Evolutionary conservation across 2,329 filamentous ascomycete species (phyloP), one percentile per base, ranked within the genome.

Genomic region (Diaporthe citri): DNA sequence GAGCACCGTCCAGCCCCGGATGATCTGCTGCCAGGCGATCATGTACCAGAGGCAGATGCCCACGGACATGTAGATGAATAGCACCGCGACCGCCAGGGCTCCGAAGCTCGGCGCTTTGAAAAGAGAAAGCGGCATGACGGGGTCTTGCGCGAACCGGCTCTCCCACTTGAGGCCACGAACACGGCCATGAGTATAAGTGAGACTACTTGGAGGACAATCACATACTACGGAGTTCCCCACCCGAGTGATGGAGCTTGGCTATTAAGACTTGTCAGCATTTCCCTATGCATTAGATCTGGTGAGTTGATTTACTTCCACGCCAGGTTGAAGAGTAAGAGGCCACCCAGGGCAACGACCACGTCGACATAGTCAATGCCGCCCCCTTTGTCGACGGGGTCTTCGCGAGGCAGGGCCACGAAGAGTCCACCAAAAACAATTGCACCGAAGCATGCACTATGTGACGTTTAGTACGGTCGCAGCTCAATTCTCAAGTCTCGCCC

Each of bases 21-120:
- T 55, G 51, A 55, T 55, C 51, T 55, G 51, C 25, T 55, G 51
- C 51, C 51, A 55, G n/a, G 51, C 51, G 51, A 55, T 55, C 51
- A 55, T 55, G 9, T 55, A 55, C 51, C 51, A 55, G 51, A 55
- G 51, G 51, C 51, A 31, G 13, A 55, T 55, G 12, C 51, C 51
- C 25, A 55, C 51, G n/a, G 51, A 55, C 51, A 55, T 55, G 25
- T 55, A 55, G n/a, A 55, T 28, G n/a, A 55, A 55, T 13, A 55
- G 8, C 13, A 55, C 51, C 5, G 51, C 51, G 12, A 55, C 25
- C 25, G 28, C 28, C 5, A 55, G 51, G 51, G 51, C 51, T 4
- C 28, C 25, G 51, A 55, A 55, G n/a, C 51, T 55, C 28, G 51
- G 51, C 5, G 51, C 51, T 15, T 55, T 55, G n/a, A 55, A 55